Evolutionary conservation across 495 filamentous ascomycete species (phyloP), one percentile per base, ranked within the genome.

Genomic region (Tuber borchii): DNA sequence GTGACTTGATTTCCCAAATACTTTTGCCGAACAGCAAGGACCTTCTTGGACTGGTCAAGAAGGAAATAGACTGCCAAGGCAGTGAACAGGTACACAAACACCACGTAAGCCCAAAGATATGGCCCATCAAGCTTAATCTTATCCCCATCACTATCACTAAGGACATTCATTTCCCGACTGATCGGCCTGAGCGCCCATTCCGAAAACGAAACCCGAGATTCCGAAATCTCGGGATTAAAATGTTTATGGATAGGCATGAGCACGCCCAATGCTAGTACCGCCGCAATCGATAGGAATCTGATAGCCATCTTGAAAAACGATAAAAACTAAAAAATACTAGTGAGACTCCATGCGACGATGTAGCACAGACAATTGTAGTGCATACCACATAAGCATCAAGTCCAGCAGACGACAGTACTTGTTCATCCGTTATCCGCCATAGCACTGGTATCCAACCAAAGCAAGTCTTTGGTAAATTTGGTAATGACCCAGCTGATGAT

Each of bases 221-320:
- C 73, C 19, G 76, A 51, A 37, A 75, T 70, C 12, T 72, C 70
- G 14, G 69, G 72, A 20, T 78, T 70, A 75, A 86, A 95, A 71
- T 88, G 89, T 61, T 89, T 89, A 82, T 98, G 94, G 40, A 98
- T 89, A 2, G 96, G 96, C 69, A 91, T 90, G 76, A 99, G 91
- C 5, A 99, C 88, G 2, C 88, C 86, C 31, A 90, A 85, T 65
- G 93, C 90, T 82, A 97, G 91, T 83, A 97, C 87, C 71, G 97
- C 89, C 73, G 95, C 90, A 61, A 91, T 85, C 14, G 87, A 84
- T 44, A 97, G 89, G 78, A 97, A 91, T 78, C 92, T 91, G 71
- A 94, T 92, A 26, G 95, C 90, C 88, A 97, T 93, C 82, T 93
- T 93, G 85, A 97, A 97, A 85, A 98, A 98, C 37, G 90, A 89